Evolutionary conservation across 768 basidiomycete genomes (phyloP).

Genomic region (Bullera alba): DNA sequence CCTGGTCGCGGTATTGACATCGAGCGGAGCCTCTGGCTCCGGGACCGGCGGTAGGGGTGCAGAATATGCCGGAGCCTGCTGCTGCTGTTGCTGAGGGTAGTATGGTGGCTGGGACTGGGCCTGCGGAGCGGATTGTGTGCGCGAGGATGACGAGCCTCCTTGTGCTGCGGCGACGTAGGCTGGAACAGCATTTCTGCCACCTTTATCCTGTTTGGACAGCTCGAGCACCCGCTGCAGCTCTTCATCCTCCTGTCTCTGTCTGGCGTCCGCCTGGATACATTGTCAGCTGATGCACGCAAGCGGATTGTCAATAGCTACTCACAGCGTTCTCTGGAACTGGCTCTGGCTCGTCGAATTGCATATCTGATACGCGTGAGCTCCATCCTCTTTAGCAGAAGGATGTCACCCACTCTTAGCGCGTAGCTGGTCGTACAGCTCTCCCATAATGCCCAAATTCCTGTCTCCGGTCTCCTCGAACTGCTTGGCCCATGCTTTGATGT

Average conservation of each 20-base stretch:
- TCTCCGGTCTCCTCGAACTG: conserved; percentile 67
- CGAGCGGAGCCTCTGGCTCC: conserved; percentile 37
- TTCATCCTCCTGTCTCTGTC: conserved; percentile 79
- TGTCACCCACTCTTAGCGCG: conserved; percentile 66
- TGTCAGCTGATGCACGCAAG: neutral
- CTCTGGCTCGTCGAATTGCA: conserved; percentile 34
- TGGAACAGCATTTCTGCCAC: conserved; percentile 54
- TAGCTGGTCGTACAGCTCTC: conserved; percentile 73
- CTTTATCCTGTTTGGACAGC: conserved; percentile 85
- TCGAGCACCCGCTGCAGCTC: conserved; percentile 88
- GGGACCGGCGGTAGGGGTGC: conserved; percentile 8
- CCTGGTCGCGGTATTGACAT: conserved; percentile 59
- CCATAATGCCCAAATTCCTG: conserved; percentile 76
- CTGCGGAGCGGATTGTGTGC: conserved; percentile 8
- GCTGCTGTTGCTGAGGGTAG: conserved; percentile 8
- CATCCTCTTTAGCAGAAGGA: neutral
- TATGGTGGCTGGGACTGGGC: conserved; percentile 8
- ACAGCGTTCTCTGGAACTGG: conserved; percentile 26
- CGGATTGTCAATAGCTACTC: conserved; percentile 7
- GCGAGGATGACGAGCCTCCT: conserved; percentile 13
- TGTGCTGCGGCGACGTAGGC: conserved; percentile 13
- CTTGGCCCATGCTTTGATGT: conserved; percentile 74
- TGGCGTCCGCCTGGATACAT: conserved; percentile 63
- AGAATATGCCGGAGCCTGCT: conserved; percentile 42
- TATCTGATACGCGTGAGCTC: conserved; percentile 10